Evolutionary conservation across 2,329 filamentous ascomycete species (phyloP).

Genomic region (Fusarium sp.): DNA sequence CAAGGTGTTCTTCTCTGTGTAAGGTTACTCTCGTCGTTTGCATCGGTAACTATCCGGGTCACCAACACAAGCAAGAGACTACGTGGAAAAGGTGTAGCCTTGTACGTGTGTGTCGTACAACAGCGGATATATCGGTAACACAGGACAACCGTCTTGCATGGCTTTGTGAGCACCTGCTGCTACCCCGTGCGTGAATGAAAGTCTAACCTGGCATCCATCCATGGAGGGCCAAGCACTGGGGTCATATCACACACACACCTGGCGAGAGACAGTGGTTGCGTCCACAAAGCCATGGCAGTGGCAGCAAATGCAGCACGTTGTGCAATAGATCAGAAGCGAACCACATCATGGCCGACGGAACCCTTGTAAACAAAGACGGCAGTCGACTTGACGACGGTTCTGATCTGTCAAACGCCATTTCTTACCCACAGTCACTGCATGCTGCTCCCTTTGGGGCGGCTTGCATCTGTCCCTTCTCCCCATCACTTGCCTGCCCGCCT

Average conservation of each 20-base stretch:
- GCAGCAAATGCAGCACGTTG: slow-evolving; percentile 11
- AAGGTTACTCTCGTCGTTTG: background rate
- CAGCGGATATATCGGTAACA: slow-evolving; percentile 3
- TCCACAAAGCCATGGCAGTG: slow-evolving; percentile 2
- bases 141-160: slow-evolving; percentile 25
- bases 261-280: background rate
- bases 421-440: slow-evolving; percentile 27
- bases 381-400: slow-evolving; percentile 25
- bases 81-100: background rate
- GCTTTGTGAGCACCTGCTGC: slow-evolving; percentile 24
- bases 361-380: slow-evolving; percentile 10
- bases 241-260: slow-evolving; percentile 11
- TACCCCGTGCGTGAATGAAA: slow-evolving; percentile 12
- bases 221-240: slow-evolving; percentile 9
- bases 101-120: background rate
- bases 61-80: background rate
- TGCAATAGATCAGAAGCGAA: slow-evolving; percentile 23
- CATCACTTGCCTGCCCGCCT: slow-evolving; percentile 9
- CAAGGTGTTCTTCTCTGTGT: background rate
- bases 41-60: background rate
- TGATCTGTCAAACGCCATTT: slow-evolving; percentile 29
- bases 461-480: slow-evolving; percentile 27
- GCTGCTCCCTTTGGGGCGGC: background rate
- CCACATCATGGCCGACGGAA: slow-evolving; percentile 24
- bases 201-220: slow-evolving; percentile 5